Percentiles rank a stretch among this genome's conserved stretches.
Evolutionary conservation across 192 early-diverging fungal species (phyloP).

Genomic region (Coemansia reversa): DNA sequence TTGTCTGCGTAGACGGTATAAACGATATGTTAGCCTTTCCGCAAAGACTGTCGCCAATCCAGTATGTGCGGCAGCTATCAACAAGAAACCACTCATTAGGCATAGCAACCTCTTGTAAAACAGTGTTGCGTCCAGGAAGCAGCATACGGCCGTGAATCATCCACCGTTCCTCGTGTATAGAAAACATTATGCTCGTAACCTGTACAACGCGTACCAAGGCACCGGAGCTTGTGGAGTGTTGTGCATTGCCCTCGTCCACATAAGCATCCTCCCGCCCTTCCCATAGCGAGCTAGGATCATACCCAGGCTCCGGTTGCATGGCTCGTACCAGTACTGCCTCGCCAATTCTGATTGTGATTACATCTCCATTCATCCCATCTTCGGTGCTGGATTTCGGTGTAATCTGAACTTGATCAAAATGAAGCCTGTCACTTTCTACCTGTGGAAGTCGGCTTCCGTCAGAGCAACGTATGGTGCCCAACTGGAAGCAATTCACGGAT

Average conservation of each 20-base stretch:
- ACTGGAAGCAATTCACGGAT: slow-evolving; percentile 18
- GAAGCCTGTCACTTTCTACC: slow-evolving; percentile 6
- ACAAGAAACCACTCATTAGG: slow-evolving; percentile 59
- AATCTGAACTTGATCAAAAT: slow-evolving; percentile 21
- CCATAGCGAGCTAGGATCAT: slow-evolving; percentile 22
- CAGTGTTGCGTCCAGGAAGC: slow-evolving; percentile 56
- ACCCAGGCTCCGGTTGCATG: slow-evolving; percentile 13
- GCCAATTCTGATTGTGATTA: slow-evolving; percentile 51
- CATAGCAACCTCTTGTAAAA: slow-evolving; percentile 58
- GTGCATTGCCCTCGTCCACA: slow-evolving; percentile 4
- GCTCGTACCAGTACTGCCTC: slow-evolving; percentile 27
- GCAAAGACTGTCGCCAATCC: slow-evolving; percentile 38
- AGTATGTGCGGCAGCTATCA: slow-evolving; percentile 55
- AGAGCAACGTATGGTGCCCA: neutral
- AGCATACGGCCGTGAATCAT: slow-evolving; percentile 57
- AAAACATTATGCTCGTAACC: slow-evolving; percentile 33
- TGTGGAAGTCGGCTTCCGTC: slow-evolving; percentile 10
- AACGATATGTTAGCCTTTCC: slow-evolving; percentile 51
- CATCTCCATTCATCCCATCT: slow-evolving; percentile 34
- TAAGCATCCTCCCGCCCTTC: slow-evolving; percentile 7
- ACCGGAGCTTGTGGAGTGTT: neutral
- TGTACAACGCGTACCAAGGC: slow-evolving; percentile 27
- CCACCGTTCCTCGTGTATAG: slow-evolving; percentile 25
- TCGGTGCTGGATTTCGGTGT: slow-evolving; percentile 28
- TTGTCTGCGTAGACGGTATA: slow-evolving; percentile 27